Evolutionary conservation across 2,329 filamentous ascomycete species (phyloP).

Genomic region (Alternaria sp.): DNA sequence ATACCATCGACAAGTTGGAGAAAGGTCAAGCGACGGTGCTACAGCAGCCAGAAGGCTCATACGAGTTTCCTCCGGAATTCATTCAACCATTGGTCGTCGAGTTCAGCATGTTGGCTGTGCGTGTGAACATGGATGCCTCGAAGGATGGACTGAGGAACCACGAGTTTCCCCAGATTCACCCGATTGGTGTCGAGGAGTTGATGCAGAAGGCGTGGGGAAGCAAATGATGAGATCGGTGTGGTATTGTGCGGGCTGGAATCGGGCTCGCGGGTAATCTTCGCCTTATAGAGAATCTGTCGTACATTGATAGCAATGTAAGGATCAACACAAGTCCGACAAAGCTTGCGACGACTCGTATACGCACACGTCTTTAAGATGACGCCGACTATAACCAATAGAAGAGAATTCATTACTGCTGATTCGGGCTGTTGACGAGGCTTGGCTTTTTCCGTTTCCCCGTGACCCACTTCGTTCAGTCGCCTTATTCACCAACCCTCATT

Average conservation of each 20-base stretch:
- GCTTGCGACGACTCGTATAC: background rate
- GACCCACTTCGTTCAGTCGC: background rate
- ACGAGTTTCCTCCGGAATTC: constrained; percentile 3
- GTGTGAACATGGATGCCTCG: constrained; percentile 11
- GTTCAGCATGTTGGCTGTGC: constrained; percentile 13
- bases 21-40: constrained; percentile 14
- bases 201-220: constrained; percentile 17
- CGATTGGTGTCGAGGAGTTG: constrained; percentile 10
- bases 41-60: constrained; percentile 10
- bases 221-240: background rate
- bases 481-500: background rate
- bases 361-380: background rate
- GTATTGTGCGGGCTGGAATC: background rate
- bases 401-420: background rate
- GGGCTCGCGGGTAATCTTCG: background rate
- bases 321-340: background rate
- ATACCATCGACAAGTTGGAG: constrained; percentile 8
- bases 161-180: constrained; percentile 14
- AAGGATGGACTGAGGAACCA: constrained; percentile 9
- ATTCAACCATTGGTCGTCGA: constrained; percentile 2
- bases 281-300: no score
- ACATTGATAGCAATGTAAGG: background rate
- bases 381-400: background rate
- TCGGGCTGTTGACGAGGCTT: background rate
- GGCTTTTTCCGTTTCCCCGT: background rate